Conservation (phyloP, 2,329 filamentous ascomycete genomes). For the Coniochaeta sp. region DNA sequence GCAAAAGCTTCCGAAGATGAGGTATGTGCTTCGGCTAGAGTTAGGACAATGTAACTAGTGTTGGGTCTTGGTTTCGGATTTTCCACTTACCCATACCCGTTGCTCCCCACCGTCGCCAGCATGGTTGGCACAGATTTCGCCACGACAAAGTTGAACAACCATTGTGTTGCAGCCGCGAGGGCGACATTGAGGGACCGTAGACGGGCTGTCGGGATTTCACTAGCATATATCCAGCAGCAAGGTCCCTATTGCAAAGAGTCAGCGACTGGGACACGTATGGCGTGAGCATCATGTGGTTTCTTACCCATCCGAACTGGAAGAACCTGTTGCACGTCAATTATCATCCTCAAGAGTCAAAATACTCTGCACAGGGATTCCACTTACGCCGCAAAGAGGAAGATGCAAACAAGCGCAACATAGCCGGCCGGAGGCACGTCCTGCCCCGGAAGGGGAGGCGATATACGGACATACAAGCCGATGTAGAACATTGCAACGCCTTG, state of each 20-base stretch:
- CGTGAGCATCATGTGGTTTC: background rate
- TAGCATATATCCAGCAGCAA: slow-evolving; percentile 48
- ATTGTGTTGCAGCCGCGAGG: slow-evolving; percentile 58
- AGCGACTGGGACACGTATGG: slow-evolving; percentile 25
- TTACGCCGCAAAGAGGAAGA: slow-evolving; percentile 53
- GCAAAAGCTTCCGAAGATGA: slow-evolving; percentile 59
- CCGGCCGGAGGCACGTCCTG: slow-evolving; percentile 48
- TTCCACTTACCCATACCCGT: slow-evolving; percentile 26
- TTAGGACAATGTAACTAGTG: background rate
- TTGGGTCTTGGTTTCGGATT: background rate
- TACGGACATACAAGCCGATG: slow-evolving; percentile 57
- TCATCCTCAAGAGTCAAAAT: no score
- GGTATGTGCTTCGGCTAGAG: slow-evolving; percentile 40
- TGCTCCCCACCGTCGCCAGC: slow-evolving; percentile 38
- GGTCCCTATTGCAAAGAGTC: slow-evolving; percentile 56
- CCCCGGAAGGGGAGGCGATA: slow-evolving; percentile 42
- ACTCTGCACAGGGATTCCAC: background rate
- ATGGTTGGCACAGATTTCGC: slow-evolving; percentile 57
- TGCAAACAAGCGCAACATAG: slow-evolving; percentile 57
- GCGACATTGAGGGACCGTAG: slow-evolving; percentile 57
- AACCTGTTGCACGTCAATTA: background rate
- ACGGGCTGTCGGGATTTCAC: slow-evolving; percentile 57
- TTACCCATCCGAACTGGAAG: slow-evolving; percentile 5
- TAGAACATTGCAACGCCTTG: slow-evolving; percentile 58
- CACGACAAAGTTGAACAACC: slow-evolving; percentile 65